These are phyloP conservation scores for Erodium chrysanthum DNA, from an alignment of 441 rosid genomes.

Conservation along the genomic window DNA sequence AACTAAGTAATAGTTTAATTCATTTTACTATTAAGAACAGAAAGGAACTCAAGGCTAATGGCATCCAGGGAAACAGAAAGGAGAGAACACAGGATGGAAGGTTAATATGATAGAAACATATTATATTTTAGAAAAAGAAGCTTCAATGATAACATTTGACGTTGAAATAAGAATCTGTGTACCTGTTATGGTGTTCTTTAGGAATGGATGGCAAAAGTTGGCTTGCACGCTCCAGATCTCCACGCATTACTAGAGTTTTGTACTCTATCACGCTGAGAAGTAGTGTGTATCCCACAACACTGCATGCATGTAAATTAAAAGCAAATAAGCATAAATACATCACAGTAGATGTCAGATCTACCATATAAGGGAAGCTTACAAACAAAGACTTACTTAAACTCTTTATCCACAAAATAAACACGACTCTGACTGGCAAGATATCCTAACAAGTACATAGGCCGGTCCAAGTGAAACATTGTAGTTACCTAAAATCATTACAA, in stretches of 20 bases:
- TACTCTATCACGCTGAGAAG: slow-evolving; percentile 97
- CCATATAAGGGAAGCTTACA: neutral
- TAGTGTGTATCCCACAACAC: slow-evolving; percentile 89
- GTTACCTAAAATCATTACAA: slow-evolving; percentile 52
- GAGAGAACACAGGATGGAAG: neutral
- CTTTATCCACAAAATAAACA: slow-evolving; percentile 89
- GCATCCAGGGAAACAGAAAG: neutral
- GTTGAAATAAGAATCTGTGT: slow-evolving; percentile 8
- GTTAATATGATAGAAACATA: neutral
- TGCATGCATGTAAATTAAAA: slow-evolving; percentile 25
- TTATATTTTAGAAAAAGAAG: neutral
- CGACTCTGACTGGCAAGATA: slow-evolving; percentile 95
- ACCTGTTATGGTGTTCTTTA: slow-evolving; percentile 89
- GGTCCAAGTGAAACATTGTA: slow-evolving; percentile 95
- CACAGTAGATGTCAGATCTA: neutral
- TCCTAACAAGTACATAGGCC: slow-evolving; percentile 97
- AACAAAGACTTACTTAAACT: slow-evolving; percentile 68
- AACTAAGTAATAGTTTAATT: neutral
- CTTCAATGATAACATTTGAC: neutral
- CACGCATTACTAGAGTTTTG: slow-evolving; percentile 99
- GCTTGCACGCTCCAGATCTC: slow-evolving; percentile 82
- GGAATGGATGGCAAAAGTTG: slow-evolving; percentile 88
- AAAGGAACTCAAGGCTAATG: neutral
- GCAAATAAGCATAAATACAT: slow-evolving; percentile 13
- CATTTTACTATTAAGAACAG: neutral